Percentiles rank a stretch among this genome's conserved stretches.
Conservation (phyloP, 2,329 filamentous ascomycete species). For the Dothistroma septosporum region DNA sequence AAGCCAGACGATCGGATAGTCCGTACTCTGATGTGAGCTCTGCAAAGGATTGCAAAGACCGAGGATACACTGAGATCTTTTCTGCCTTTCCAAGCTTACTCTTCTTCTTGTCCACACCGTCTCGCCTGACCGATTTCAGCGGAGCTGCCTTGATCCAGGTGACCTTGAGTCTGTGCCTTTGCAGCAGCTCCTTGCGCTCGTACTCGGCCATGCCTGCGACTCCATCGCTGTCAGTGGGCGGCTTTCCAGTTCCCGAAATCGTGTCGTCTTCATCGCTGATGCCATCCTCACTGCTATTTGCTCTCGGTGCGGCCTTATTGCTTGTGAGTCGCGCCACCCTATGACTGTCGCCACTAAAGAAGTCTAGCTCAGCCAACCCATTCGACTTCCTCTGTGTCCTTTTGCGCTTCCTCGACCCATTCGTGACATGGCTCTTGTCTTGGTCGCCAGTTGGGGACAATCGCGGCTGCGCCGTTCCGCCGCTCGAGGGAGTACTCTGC, state of each 20-base stretch:
- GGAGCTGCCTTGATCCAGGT: slow-evolving; percentile 28
- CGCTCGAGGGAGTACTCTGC: slow-evolving; percentile 59
- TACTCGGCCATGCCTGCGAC: slow-evolving; percentile 8
- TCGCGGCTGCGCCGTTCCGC: slow-evolving; percentile 62
- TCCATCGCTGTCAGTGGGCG: not conserved
- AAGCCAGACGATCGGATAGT: slow-evolving; percentile 67
- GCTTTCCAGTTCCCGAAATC: not conserved
- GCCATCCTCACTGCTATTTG: not conserved
- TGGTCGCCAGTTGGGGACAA: slow-evolving; percentile 48
- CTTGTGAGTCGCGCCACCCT: not conserved
- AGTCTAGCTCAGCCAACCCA: slow-evolving; percentile 40
- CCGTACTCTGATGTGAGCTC: slow-evolving; percentile 67
- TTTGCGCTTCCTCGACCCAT: not conserved
- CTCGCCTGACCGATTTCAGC: slow-evolving; percentile 43
- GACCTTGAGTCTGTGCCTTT: slow-evolving; percentile 36
- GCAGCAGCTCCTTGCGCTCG: slow-evolving; percentile 30
- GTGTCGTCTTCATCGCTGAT: not conserved
- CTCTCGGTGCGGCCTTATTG: not conserved
- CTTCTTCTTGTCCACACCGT: slow-evolving; percentile 45
- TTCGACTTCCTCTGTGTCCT: slow-evolving; percentile 38
- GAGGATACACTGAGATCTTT: slow-evolving; percentile 65
- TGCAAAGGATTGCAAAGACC: slow-evolving; percentile 72
- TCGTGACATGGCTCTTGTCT: slow-evolving; percentile 26
- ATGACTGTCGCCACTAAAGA: slow-evolving; percentile 35
- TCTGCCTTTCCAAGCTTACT: slow-evolving; percentile 32